Conservation (phyloP, 352 stramenopile species). For the Phytophthora rubi region DNA sequence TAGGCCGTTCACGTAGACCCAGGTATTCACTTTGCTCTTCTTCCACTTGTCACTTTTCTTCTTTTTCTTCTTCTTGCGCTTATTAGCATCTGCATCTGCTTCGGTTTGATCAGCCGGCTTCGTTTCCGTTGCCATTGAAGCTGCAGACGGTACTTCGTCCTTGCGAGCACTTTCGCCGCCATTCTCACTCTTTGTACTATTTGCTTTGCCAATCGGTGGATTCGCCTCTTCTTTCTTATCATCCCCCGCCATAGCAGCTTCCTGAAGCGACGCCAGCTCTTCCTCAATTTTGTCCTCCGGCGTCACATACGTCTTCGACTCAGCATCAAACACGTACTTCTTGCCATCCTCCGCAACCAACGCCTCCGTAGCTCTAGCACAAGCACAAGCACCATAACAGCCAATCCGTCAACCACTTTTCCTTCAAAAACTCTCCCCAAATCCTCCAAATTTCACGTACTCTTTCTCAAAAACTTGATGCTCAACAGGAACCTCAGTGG, state of each 20-base stretch:
- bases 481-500: conserved; percentile 43
- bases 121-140: background rate
- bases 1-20: conserved; percentile 96
- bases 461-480: conserved; percentile 66
- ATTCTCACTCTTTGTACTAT: conserved; percentile 57
- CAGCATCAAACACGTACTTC: conserved; percentile 71
- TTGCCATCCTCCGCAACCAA: conserved; percentile 74
- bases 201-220: conserved; percentile 31
- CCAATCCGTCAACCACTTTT: background rate
- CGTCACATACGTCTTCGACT: conserved; percentile 72
- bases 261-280: conserved; percentile 64
- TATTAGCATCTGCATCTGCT: conserved; percentile 36
- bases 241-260: conserved; percentile 31
- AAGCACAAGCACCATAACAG: background rate
- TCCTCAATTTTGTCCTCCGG: conserved; percentile 80
- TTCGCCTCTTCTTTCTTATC: background rate
- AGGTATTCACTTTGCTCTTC: conserved; percentile 89
- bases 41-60: conserved; percentile 86
- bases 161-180: background rate
- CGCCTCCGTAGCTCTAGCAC: conserved; percentile 45
- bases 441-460: conserved; percentile 25
- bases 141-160: background rate
- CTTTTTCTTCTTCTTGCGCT: conserved; percentile 83
- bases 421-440: background rate
- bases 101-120: conserved; percentile 17